Conservation (phyloP, 176 grass and related monocot genomes). For the Pontederia paniculata region DNA sequence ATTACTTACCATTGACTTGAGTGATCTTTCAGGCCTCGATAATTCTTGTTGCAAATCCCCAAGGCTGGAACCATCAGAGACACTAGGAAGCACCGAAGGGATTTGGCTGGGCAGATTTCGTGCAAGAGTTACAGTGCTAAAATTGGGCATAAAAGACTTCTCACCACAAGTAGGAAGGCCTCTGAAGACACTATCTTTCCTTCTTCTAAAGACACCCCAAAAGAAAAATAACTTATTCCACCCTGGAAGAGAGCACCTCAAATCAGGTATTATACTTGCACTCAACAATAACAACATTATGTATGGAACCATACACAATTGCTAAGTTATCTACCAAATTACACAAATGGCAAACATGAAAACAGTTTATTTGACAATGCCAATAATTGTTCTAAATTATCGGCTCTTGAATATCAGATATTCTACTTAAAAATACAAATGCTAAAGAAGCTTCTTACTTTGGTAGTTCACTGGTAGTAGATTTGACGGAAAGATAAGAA, state of each 20-base stretch:
- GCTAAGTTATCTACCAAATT: too few relatives aligned
- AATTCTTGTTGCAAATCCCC: background rate
- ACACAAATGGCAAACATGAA: background rate
- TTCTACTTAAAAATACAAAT: background rate
- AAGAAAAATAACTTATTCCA: conserved; percentile 97
- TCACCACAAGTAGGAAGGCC: conserved; percentile 21
- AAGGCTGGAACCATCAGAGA: background rate
- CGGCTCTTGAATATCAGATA: too few relatives aligned
- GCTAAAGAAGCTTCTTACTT: conserved; percentile 38
- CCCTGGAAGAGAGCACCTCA: conserved; percentile 30
- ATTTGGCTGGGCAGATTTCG: conserved; percentile 20
- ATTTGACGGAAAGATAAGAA: conserved; percentile 88
- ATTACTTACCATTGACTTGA: background rate
- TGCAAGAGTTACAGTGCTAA: conserved; percentile 16
- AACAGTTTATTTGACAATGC: background rate
- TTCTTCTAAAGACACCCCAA: conserved; percentile 77
- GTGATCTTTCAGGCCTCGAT: background rate
- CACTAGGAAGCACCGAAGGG: conserved; percentile 17
- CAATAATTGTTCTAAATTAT: background rate
- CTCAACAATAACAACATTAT: too few relatives aligned
- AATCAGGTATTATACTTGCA: conserved; percentile 1
- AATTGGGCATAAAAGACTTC: conserved; percentile 15
- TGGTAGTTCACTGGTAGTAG: conserved; percentile 63
- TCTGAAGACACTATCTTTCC: conserved; percentile 23
- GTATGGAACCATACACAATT: too few relatives aligned